Evolutionary conservation across 768 basidiomycete genomes (phyloP).

Genomic region (Agaricus subrufescens): DNA sequence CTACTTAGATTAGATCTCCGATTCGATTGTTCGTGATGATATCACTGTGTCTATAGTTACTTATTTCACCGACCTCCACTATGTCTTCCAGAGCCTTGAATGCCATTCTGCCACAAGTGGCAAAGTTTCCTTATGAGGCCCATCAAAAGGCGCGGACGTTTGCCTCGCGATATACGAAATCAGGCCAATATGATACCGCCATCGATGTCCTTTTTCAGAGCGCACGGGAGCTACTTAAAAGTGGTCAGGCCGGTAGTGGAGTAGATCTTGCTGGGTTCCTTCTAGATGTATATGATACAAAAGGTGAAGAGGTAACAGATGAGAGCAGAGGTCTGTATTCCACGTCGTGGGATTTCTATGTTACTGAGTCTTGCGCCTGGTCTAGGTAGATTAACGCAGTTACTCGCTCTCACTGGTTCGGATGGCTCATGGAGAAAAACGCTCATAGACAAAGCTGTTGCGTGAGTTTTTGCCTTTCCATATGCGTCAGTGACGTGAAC

Average conservation of each 20-base stretch:
- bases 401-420: constrained; percentile 82
- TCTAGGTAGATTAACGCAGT: constrained; percentile 81
- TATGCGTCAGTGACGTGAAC: constrained; percentile 12
- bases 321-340: constrained; percentile 71
- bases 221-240: constrained; percentile 83
- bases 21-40: neutral
- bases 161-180: constrained; percentile 81
- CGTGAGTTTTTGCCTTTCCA: constrained; percentile 44
- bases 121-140: constrained; percentile 81
- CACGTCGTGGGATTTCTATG: neutral
- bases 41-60: neutral
- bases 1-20: constrained; percentile 11
- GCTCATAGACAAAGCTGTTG: constrained; percentile 76
- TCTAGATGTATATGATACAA: constrained; percentile 78
- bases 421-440: constrained; percentile 88
- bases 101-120: constrained; percentile 71
- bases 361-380: constrained; percentile 16
- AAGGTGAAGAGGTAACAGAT: constrained; percentile 66
- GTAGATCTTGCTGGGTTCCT: constrained; percentile 79
- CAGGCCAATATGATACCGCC: constrained; percentile 77
- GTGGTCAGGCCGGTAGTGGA: constrained; percentile 85
- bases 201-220: constrained; percentile 92
- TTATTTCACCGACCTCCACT: constrained; percentile 23
- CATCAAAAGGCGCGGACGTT: constrained; percentile 98
- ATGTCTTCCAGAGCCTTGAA: constrained; percentile 61